Base-by-base conservation (phyloP, 2,329 filamentous ascomycete genomes). In the Diaporthe sp. region DNA sequence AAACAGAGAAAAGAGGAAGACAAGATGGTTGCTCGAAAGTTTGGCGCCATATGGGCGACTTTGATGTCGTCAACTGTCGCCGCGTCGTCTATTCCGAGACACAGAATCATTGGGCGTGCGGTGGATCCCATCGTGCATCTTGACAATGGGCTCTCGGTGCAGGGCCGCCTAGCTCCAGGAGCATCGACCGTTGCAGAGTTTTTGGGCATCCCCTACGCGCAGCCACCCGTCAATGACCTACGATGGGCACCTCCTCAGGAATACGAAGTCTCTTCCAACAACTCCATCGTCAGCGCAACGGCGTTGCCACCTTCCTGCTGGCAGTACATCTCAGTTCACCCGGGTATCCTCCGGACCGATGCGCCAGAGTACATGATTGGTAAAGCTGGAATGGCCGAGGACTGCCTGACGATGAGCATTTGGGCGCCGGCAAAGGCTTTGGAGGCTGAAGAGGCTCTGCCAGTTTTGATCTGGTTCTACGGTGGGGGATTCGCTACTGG, bases 391-490 rank as follows among this genome's bases (percentile, higher is more conserved):
- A 58, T 72, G 42, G n/a, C 47, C 17, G 78, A 82, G 75, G 86
- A 88, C 73, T 89, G 87, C 72, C 78, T 88, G 32, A 83, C 82
- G 15, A 78, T 87, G 17, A 85, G 85, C 51, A 78, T 88, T 12
- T 88, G 86, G 86, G 79, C 85, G 4, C 78, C 80, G 0, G 76
- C 79, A 65, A 78, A 75, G 4, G 75, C 76, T 5, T 4, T 47
- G 6, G 58, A 55, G n/a, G 59, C 47, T 42, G 27, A 50, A 19
- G 70, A 68, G 30, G 76, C 75, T 15, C 78, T 86, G 5, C 86
- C 86, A 0, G 87, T 88, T 0, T 79, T 86, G 7, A 82, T 85
- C 27, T 89, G 85, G 81, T 81, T 88, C 47, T 85, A 86, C 51
- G 87, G 87, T 6, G 87, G 87, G 22, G 84, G 84, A 2, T 87